Percentiles rank a stretch among this genome's conserved stretches.
These are phyloP conservation scores for Penicillium tannophilum DNA, from an alignment of 495 filamentous ascomycete genomes.

Conservation along the genomic window DNA sequence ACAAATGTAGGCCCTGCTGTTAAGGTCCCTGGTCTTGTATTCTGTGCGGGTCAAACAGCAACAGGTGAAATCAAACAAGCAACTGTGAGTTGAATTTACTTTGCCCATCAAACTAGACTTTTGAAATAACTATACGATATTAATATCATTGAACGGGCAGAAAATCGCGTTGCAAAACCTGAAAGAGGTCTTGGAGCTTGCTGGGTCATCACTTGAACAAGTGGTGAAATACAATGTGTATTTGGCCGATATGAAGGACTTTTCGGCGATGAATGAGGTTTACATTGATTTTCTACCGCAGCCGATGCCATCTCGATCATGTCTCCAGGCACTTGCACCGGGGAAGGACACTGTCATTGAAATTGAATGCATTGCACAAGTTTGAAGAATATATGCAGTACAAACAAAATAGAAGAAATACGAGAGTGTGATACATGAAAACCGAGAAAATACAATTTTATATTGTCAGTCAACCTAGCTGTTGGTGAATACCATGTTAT, in stretches of 20 bases:
- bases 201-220: slow-evolving; percentile 60
- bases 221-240: slow-evolving; percentile 73
- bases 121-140: not conserved
- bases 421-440: not conserved
- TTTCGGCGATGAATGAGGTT: slow-evolving; percentile 63
- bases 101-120: not conserved
- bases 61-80: slow-evolving; percentile 46
- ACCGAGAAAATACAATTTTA: not conserved
- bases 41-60: slow-evolving; percentile 44
- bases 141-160: slow-evolving; percentile 3
- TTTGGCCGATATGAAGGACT: slow-evolving; percentile 69
- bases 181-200: slow-evolving; percentile 61
- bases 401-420: not conserved
- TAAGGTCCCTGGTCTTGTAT: slow-evolving; percentile 44
- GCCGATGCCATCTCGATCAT: slow-evolving; percentile 43
- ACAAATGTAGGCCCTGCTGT: slow-evolving; percentile 31
- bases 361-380: slow-evolving; percentile 43
- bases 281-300: slow-evolving; percentile 46
- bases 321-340: slow-evolving; percentile 41
- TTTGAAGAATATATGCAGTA: slow-evolving; percentile 12
- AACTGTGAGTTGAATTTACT: slow-evolving; percentile 26
- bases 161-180: slow-evolving; percentile 57
- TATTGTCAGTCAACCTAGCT: too few species aligned
- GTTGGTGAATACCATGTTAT: too few species aligned
- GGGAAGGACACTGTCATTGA: slow-evolving; percentile 41